Evolutionary conservation across 1,284 basidiomycete species (phyloP).

Genomic region (Cryptococcus sp.): DNA sequence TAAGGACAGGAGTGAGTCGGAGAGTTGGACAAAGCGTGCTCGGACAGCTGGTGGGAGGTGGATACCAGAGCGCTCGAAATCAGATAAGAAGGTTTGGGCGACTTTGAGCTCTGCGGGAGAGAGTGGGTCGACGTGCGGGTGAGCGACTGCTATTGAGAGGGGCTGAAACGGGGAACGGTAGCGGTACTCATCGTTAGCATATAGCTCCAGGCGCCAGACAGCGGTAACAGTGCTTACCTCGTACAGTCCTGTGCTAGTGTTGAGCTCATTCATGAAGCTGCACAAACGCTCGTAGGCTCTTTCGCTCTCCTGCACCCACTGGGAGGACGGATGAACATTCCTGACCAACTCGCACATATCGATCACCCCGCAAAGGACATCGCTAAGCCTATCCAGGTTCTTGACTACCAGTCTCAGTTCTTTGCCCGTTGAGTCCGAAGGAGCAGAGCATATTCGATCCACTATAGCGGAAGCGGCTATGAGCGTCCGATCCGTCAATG

Average conservation of each 20-base stretch:
- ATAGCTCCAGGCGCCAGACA: background rate
- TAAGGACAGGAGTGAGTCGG: conserved; percentile 86
- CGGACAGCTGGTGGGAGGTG: conserved; percentile 77
- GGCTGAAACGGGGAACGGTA: conserved; percentile 23
- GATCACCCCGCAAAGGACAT: conserved; percentile 92
- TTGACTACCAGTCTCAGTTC: conserved; percentile 85
- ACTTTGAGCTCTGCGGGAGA: conserved; percentile 62
- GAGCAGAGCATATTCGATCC: conserved; percentile 52
- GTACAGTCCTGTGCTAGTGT: conserved; percentile 91
- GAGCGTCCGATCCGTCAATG: conserved; percentile 48
- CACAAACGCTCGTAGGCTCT: conserved; percentile 87
- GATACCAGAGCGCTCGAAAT: conserved; percentile 97
- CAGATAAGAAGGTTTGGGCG: conserved; percentile 88
- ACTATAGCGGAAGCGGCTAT: conserved; percentile 49
- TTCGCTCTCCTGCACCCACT: conserved; percentile 83
- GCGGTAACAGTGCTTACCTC: conserved; percentile 59
- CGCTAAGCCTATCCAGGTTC: conserved; percentile 91
- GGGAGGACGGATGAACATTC: conserved; percentile 84
- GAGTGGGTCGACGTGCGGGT: conserved; percentile 38
- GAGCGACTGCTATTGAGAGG: conserved; percentile 50
- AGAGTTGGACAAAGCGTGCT: conserved; percentile 80
- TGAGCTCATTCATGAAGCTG: conserved; percentile 96
- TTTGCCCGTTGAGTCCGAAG: conserved; percentile 40
- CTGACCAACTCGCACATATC: conserved; percentile 92
- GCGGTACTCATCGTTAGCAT: background rate